Base-by-base conservation (phyloP, 1,139 yeast species). In the Nakaseomyces bracarensis region DNA sequence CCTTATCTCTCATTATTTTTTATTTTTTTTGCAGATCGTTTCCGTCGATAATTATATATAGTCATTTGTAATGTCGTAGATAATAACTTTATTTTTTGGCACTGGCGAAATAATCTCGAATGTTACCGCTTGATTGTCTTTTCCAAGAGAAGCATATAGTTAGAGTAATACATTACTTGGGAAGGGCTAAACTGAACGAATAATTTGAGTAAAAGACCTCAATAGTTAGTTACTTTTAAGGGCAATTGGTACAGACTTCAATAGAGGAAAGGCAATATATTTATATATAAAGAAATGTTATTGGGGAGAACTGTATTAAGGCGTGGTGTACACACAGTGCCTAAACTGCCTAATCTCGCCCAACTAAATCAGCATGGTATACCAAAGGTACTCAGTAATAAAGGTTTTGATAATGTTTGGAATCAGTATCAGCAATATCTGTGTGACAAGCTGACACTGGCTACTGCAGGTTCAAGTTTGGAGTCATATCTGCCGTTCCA, bases 401-500 rank as follows among this genome's bases (percentile, higher is more conserved):
- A 69, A 43, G 95, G 89, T 21, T 84, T 79, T 64, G 66, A 77
- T 47, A 64, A 72, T 10, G 83, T 87, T 4, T 91, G 97, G 96
- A 65, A 68, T 4, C 83, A 87, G 46, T 81, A 85, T 62, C 98
- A 89, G 64, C 71, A 69, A 44, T 77, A 67, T 49, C 67, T 86
- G 40, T 75, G 86, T 23, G 72, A 76, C 47, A 80, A 81, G 49
- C 71, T 91, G 49, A 74, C 87, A n/a, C 65, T 81, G 48, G 71
- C 77, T 45, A 84, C 95, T 1, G 77, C 69, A 44, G 94, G 93
- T 13, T 85, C 95, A 1, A 82, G 79, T 48, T 74, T 79, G 60
- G 96, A 87, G 64, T 72, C 83, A 9, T 75, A 85, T 59, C 68
- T 74, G 16, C 93, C 96, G 3, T 79, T 82, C 61, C 86, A 84